These are phyloP conservation scores for Phytophthora tentaculata DNA, from an alignment of 352 stramenopile species.

Conservation along the genomic window DNA sequence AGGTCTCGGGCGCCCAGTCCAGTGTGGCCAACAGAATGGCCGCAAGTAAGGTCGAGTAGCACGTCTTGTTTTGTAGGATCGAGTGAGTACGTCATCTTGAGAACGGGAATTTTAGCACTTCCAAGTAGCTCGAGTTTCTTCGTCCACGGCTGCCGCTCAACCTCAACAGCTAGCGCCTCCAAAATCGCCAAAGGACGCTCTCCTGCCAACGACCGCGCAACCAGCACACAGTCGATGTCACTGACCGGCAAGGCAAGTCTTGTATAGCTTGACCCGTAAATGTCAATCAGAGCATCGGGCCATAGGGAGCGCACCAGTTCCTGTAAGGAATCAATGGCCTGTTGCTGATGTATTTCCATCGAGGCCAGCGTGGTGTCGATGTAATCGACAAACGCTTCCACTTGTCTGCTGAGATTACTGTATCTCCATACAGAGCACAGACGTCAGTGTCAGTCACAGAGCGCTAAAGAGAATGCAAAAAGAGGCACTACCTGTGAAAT, in stretches of 20 bases:
- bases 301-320: constrained; percentile 68
- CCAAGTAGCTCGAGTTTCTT: constrained; percentile 94
- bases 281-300: constrained; percentile 91
- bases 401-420: constrained; percentile 57
- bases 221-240: constrained; percentile 97
- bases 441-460: neutral
- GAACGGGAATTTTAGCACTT: constrained; percentile 95
- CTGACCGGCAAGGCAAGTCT: constrained; percentile 94
- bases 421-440: constrained; percentile 9
- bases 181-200: constrained; percentile 88
- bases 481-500: constrained; percentile 36
- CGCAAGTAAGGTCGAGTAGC: constrained; percentile 95
- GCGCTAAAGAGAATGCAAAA: neutral
- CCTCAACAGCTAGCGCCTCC: constrained; percentile 84
- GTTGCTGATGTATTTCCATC: constrained; percentile 51
- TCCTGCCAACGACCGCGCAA: constrained; percentile 81
- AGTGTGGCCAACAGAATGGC: constrained; percentile 94
- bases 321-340: constrained; percentile 57
- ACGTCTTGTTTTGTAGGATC: constrained; percentile 50
- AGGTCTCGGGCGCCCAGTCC: constrained; percentile 92
- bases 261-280: constrained; percentile 97
- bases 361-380: constrained; percentile 53
- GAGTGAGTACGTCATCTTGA: constrained; percentile 90
- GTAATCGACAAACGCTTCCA: constrained; percentile 58
- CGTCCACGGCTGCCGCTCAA: constrained; percentile 81